Evolutionary conservation across 2,329 filamentous ascomycete genomes (phyloP).

Genomic region (Aspergillus fructus): DNA sequence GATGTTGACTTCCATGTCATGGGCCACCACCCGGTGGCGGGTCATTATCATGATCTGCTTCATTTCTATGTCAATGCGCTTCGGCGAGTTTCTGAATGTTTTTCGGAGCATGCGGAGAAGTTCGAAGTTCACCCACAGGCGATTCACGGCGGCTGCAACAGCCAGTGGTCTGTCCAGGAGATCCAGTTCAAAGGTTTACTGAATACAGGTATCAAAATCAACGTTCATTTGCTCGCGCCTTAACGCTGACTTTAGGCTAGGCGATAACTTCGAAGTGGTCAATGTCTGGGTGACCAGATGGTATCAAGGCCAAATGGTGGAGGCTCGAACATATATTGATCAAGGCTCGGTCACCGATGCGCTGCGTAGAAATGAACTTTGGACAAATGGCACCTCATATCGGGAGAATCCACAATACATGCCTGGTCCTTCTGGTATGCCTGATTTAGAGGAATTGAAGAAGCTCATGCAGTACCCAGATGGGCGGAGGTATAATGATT

Average conservation of each 20-base stretch:
- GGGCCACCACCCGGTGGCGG: slow-evolving; percentile 34
- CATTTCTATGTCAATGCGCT: slow-evolving; percentile 37
- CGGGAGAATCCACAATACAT: slow-evolving; percentile 31
- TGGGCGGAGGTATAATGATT: slow-evolving; percentile 26
- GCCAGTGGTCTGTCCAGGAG: slow-evolving; percentile 34
- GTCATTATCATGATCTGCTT: slow-evolving; percentile 31
- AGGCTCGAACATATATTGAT: slow-evolving; percentile 35
- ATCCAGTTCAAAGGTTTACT: slow-evolving; percentile 31
- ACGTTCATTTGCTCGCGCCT: not conserved
- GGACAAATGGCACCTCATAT: slow-evolving; percentile 32
- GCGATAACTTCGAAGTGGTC: slow-evolving; percentile 30
- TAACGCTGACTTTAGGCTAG: slow-evolving; percentile 12
- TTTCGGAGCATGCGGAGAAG: slow-evolving; percentile 28
- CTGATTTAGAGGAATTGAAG: slow-evolving; percentile 27
- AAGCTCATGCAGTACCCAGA: slow-evolving; percentile 28
- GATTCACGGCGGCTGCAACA: slow-evolving; percentile 34
- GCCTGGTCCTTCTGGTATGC: slow-evolving; percentile 35
- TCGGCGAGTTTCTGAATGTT: slow-evolving; percentile 28
- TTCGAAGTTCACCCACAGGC: slow-evolving; percentile 31
- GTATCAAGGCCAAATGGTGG: slow-evolving; percentile 32
- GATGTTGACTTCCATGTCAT: slow-evolving; percentile 34
- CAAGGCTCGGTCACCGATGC: slow-evolving; percentile 28
- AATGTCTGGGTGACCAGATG: slow-evolving; percentile 37
- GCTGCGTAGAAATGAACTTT: slow-evolving; percentile 33
- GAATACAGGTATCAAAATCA: slow-evolving; percentile 30